A percentile compares a stretch with the other conserved stretches of the same genome.
Evolutionary conservation across 192 early-diverging fungal genomes (phyloP).

Genomic region (Coemansia sp.): DNA sequence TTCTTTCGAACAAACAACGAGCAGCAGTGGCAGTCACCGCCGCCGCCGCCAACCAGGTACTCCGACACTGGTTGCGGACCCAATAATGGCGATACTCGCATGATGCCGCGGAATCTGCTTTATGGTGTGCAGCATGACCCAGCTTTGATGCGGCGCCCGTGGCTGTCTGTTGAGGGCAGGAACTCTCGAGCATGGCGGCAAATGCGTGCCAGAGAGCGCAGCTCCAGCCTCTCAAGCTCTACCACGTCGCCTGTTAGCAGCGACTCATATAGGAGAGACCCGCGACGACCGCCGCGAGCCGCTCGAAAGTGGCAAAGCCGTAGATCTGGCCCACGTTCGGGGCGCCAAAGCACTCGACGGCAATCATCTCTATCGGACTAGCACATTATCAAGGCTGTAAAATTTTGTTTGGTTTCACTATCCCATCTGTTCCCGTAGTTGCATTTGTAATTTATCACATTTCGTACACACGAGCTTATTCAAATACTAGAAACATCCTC

Average conservation of each 20-base stretch:
- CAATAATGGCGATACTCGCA: background rate
- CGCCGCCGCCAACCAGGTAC: background rate
- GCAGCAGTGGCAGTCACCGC: conserved; percentile 4
- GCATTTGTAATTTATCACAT: background rate
- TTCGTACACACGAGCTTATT: too few relatives aligned
- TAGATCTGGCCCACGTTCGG: background rate
- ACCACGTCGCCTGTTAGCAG: conserved; percentile 4
- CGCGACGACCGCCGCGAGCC: conserved; percentile 14
- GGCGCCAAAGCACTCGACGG: background rate
- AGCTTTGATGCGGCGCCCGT: conserved; percentile 24
- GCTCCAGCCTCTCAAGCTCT: conserved; percentile 11
- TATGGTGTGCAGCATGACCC: conserved; percentile 6
- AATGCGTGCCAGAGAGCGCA: conserved; percentile 27
- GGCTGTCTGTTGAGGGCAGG: conserved; percentile 27
- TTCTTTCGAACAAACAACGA: conserved; percentile 4
- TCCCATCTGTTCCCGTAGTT: background rate
- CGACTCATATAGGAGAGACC: background rate
- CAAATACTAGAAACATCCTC: too few relatives aligned
- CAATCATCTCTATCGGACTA: conserved; percentile 1
- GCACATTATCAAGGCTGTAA: background rate
- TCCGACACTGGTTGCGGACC: background rate
- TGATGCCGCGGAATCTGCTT: background rate
- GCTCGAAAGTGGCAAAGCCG: background rate
- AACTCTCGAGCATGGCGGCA: conserved; percentile 48
- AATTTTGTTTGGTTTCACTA: background rate